A percentile compares a stretch with the other conserved stretches of the same genome.
These are phyloP conservation scores for Cladosporium halotolerans DNA, from an alignment of 2,329 filamentous ascomycete species.

Conservation along the genomic window DNA sequence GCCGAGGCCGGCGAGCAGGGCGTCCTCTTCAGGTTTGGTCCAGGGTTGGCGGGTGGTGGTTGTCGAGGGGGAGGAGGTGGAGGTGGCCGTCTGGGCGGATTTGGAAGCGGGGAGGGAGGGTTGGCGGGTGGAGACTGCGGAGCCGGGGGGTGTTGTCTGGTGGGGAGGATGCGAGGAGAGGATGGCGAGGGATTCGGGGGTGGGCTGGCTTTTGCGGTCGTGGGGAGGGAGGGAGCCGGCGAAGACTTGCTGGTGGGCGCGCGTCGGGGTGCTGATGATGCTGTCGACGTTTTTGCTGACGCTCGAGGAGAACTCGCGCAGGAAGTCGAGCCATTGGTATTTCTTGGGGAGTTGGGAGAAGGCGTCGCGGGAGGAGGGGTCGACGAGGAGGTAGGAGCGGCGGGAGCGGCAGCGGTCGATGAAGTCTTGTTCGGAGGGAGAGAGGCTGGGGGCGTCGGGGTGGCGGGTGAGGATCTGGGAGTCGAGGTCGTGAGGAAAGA, in stretches of 20 bases:
- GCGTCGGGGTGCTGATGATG: slow-evolving; percentile 28
- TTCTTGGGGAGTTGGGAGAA: slow-evolving; percentile 49
- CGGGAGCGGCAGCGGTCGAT: slow-evolving; percentile 49
- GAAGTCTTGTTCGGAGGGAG: slow-evolving; percentile 55
- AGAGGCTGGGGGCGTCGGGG: slow-evolving; percentile 46
- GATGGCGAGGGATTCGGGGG: slow-evolving; percentile 15
- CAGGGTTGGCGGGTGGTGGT: slow-evolving; percentile 59
- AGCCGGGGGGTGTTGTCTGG: slow-evolving; percentile 22
- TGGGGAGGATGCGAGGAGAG: slow-evolving; percentile 20
- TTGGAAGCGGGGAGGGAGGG: slow-evolving; percentile 16
- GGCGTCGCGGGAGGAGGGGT: slow-evolving; percentile 37
- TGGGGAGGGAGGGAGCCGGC: background rate
- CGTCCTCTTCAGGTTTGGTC: slow-evolving; percentile 84
- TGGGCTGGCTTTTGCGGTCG: slow-evolving; percentile 4
- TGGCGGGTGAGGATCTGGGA: slow-evolving; percentile 49
- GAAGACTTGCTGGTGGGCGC: slow-evolving; percentile 17
- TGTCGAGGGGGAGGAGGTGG: slow-evolving; percentile 16
- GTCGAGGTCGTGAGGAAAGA: slow-evolving; percentile 55
- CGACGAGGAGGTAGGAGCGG: slow-evolving; percentile 51
- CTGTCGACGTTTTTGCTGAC: slow-evolving; percentile 53
- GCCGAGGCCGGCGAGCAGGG: slow-evolving; percentile 80
- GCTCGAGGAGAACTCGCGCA: slow-evolving; percentile 52
- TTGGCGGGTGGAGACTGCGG: slow-evolving; percentile 4
- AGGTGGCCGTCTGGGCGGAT: slow-evolving; percentile 11
- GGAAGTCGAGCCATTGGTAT: slow-evolving; percentile 59